Percentiles rank a stretch among this genome's conserved stretches.
Conservation (phyloP, 495 filamentous ascomycete genomes). For the Neurospora tetraspora region DNA sequence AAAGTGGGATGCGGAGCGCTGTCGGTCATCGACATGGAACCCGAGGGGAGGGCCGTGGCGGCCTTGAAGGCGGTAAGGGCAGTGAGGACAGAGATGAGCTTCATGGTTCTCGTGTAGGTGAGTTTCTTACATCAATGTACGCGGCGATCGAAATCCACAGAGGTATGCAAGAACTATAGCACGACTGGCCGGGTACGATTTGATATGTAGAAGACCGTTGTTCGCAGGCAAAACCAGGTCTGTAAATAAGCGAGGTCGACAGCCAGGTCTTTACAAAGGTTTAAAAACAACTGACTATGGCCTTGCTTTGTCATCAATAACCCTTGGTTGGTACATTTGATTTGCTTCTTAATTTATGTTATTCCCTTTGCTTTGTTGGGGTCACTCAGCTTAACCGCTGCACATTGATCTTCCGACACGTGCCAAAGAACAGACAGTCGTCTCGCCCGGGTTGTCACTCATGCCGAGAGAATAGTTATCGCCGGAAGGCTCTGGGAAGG, state of each 20-base stretch:
- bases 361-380: not conserved
- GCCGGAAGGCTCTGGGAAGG: no score
- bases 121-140: not conserved
- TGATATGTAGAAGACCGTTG: not conserved
- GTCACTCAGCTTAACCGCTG: rapidly evolving
- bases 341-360: not conserved
- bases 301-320: rapidly evolving
- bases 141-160: not conserved
- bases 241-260: not conserved
- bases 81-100: not conserved
- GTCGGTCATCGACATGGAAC: not conserved
- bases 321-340: not conserved
- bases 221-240: not conserved
- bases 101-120: not conserved
- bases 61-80: not conserved
- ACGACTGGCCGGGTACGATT: not conserved
- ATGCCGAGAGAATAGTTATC: no score
- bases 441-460: no score
- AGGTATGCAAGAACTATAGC: not conserved
- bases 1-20: not conserved
- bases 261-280: not conserved
- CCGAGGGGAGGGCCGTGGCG: not conserved
- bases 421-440: no score
- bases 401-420: no score
- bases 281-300: not conserved